Base-by-base conservation (phyloP, 257 asterid genomes). In the Perilla frutescens region DNA sequence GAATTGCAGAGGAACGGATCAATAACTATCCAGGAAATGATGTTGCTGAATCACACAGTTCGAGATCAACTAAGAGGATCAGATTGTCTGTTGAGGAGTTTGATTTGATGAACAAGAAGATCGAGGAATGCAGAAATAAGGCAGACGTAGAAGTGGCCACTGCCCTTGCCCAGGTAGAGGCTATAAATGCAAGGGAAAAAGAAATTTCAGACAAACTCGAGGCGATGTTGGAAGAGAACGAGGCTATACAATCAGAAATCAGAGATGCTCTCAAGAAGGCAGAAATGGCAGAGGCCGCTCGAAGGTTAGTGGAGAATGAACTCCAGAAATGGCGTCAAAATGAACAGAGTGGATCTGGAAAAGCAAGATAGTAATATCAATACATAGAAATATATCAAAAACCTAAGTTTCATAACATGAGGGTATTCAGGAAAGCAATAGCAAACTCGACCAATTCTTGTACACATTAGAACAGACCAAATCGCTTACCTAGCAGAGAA, bases 251-350 rank as follows among this genome's bases (percentile, higher is more conserved):
- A 71, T 77, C 83, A 15, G 91, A 87, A 81, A 87, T 67, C 40
- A 71, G 81, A 63, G 90, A 84, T n/a, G 89, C 90, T 62, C 31
- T 81, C 39, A 87, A 89, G 85, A 80, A 68, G 68, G 89, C 97
- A 44, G 89, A 81, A 70, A 87, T 83, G 84, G 97, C 93, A 4
- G 97, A 87, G 68, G 91, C 93, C 0, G 96, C 90, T 3, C 86
- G 75, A 58, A 78, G 66, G 55, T 79, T 79, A 11, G 79, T 87
- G 34, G 96, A 87, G 82, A 78, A 49, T 6, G 93, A 90, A 73
- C 85, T 90, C 77, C 74, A 73, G 77, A 88, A 82, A 81, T 72
- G 87, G 88, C 88, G 85, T 50, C 76, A 76, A 41, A 76, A 68
- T 14, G 87, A 85, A 68, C 45, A 75, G 39, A 77, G 8, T 10